Conservation (phyloP, 108 stramenopile genomes). For the Pelagomonas calceolata region DNA sequence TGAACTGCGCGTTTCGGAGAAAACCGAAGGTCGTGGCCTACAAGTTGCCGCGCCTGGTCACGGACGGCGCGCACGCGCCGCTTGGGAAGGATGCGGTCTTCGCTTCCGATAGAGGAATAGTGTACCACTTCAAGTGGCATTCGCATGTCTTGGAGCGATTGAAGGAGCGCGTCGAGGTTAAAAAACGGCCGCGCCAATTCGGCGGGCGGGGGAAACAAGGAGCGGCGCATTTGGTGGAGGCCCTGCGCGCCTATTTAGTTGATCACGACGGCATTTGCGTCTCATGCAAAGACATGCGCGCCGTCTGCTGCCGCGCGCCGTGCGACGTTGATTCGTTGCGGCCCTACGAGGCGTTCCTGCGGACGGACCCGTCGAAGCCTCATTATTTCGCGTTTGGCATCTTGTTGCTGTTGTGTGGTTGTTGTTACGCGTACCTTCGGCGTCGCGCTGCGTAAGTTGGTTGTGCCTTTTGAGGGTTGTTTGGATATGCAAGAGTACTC, state of each 20-base stretch:
- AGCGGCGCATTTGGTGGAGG: not conserved
- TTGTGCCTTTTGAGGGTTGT: too few relatives aligned
- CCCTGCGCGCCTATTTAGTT: not conserved
- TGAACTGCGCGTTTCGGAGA: not conserved
- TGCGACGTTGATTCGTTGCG: too few relatives aligned
- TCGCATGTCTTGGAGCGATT: not conserved
- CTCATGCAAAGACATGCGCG: not conserved
- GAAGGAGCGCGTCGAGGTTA: not conserved
- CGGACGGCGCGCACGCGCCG: not conserved
- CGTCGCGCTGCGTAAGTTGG: too few relatives aligned
- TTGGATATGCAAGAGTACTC: too few relatives aligned
- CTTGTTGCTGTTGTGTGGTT: too few relatives aligned
- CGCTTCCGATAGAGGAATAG: not conserved
- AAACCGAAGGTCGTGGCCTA: not conserved
- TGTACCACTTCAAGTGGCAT: not conserved
- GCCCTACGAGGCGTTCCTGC: too few relatives aligned
- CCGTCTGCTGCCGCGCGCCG: not conserved
- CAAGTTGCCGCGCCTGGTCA: not conserved
- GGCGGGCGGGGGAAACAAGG: not conserved
- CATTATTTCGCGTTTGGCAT: too few relatives aligned
- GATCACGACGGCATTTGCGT: not conserved
- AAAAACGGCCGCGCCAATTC: not conserved
- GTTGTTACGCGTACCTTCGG: too few relatives aligned
- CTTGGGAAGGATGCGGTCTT: not conserved
- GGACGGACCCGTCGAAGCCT: too few relatives aligned